Evolutionary conservation across 176 grass and related monocot species (phyloP).

Genomic region (Avena sativa): DNA sequence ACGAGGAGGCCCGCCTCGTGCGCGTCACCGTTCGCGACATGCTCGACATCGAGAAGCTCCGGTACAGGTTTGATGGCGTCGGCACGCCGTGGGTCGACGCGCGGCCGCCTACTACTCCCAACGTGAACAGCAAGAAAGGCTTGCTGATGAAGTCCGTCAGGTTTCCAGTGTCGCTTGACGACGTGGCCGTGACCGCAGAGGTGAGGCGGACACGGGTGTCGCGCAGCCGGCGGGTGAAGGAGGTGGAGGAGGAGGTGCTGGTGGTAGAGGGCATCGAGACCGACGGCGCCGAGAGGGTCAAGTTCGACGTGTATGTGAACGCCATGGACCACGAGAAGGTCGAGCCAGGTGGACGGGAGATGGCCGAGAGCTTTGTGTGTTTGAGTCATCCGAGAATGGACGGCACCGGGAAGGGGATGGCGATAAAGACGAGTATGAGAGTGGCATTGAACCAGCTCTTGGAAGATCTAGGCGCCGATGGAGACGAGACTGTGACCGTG

Average conservation of each 20-base stretch:
- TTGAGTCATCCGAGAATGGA: slow-evolving; percentile 10
- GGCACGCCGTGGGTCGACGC: slow-evolving; percentile 27
- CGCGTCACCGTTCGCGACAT: slow-evolving; percentile 39
- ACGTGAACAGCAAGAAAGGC: neutral
- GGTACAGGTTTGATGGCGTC: slow-evolving; percentile 8
- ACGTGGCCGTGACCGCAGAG: neutral
- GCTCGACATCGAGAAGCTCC: slow-evolving; percentile 28
- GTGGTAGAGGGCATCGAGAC: slow-evolving; percentile 42
- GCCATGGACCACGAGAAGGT: slow-evolving; percentile 44
- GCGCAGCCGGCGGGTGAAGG: neutral
- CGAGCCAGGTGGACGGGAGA: slow-evolving; percentile 36
- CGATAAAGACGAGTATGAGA: slow-evolving; percentile 44
- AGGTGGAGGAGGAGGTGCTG: slow-evolving; percentile 36
- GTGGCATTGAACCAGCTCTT: slow-evolving; percentile 48
- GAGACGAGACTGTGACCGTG: slow-evolving; percentile 33
- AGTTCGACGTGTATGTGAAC: slow-evolving; percentile 58
- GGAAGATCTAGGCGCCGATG: slow-evolving; percentile 46
- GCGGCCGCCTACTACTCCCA: slow-evolving; percentile 4
- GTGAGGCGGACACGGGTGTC: neutral
- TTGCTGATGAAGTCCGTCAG: neutral
- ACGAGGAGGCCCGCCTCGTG: slow-evolving; percentile 61
- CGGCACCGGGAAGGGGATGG: neutral
- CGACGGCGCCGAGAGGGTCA: slow-evolving; percentile 20
- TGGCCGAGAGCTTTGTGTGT: slow-evolving; percentile 56
- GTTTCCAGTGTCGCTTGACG: slow-evolving; percentile 27